Evolutionary conservation across 192 early-diverging fungal genomes (phyloP), one percentile per base, ranked within the genome.

Genomic region (Coemansia sp.): DNA sequence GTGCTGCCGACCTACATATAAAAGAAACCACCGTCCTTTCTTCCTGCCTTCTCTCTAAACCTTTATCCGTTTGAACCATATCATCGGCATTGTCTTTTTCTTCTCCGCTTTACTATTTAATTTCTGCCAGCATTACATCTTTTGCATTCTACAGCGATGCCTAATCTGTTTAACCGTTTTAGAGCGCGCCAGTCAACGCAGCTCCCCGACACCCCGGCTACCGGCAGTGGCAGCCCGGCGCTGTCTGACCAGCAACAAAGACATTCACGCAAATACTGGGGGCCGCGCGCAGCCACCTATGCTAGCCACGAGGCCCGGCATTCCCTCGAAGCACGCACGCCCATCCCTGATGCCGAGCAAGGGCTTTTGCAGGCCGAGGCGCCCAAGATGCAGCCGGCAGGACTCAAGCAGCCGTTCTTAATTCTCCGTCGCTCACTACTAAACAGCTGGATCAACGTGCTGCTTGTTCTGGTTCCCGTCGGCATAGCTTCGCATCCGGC

Each of bases 381-480:
- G 28, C 44, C 53, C 20, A 46, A 54, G 25, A 28, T 38, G 29
- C 38, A 50, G 53, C 67, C 56, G 1, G 74, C 64, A 3, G 63
- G 74, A 9, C 59, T 77, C 15, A 45, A 30, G 11, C 46, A 71
- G 34, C 74, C 74, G 41, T 39, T 63, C 77, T 58, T 53, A 47
- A 22, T 80, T 58, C 48, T 85, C 65, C 45, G 55, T 55, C 50
- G 81, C 64, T 77, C 81, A 1, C 9, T 83, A 5, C 46, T 79
- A 17, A 76, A 64, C 32, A 85, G 85, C 33, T 80, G 68, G 53
- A 55, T 91, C 65, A 90, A 94, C 68, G 22, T 85, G 9, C 64
- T 90, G 1, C 65, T 93, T 11, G 20, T 90, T 0, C 85, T 95
- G 30, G 78, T 92, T 6, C 92, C 92, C 1, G 73, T 97, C 7